Base-by-base conservation (phyloP, 1,139 yeast genomes). In the Arxiozyma heterogenica region DNA sequence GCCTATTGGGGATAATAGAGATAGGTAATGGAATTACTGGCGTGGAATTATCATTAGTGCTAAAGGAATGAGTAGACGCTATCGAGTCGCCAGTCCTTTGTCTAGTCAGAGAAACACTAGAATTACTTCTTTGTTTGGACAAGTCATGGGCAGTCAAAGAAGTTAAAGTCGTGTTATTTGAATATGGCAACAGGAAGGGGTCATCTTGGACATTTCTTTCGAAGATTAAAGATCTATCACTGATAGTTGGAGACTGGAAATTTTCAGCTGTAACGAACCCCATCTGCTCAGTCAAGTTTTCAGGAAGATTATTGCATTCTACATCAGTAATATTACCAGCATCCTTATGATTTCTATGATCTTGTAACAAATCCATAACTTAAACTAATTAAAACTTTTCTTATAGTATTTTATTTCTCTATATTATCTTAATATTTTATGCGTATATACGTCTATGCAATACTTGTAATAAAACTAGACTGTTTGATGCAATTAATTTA, bases 191-290 rank as follows among this genome's bases (percentile, higher is more conserved):
- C 44, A 55, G 30, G 25, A 57, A 57, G 27, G 73, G 75, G 58
- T 82, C 86, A 62, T 82, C 86, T 18, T 53, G 54, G 11, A 82
- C 87, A 51, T 80, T 75, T 53, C 88, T 71, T 66, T 83, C 88
- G 63, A 83, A 83, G 58, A 83, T 83, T 53, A 73, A 44, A 23
- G 68, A 63, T 30, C 52, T 52, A 12, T 59, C 62, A 22, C 59
- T 57, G 20, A 25, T n/a, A 15, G 52, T 27, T 9, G 45, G 43
- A 21, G 50, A 49, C 20, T 34, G 51, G 38, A 25, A 46, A n/a
- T 25, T 21, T 8, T 18, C 45, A 15, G 15, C 41, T 39, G 30
- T 22, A 11, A 18, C 42, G 39, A 46, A 46, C 15, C 22, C 49
- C 23, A 38, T 15, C 7, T 41, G 42, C 5, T 20, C 23, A 9